Conservation (phyloP, 2,329 filamentous ascomycete species). For the Pestalotiopsis sp. region DNA sequence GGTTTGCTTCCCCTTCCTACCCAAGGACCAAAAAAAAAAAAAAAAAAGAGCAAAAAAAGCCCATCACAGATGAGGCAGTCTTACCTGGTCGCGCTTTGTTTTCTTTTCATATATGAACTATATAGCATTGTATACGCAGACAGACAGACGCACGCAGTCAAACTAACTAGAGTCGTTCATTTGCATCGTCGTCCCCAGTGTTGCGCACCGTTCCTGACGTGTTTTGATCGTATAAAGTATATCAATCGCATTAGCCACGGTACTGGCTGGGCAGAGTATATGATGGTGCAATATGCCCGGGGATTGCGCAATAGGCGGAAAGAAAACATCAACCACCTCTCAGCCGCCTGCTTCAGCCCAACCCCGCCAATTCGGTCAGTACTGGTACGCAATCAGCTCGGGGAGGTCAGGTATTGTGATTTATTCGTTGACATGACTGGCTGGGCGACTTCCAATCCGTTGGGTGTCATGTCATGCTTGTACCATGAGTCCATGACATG, state of each 20-base stretch:
- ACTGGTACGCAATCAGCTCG: no score
- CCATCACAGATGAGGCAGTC: background rate
- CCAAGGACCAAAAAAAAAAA: background rate
- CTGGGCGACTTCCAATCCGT: no score
- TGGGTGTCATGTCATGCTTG: no score
- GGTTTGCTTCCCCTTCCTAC: no score
- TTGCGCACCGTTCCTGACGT: no score
- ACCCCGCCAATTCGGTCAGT: background rate
- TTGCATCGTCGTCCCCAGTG: background rate
- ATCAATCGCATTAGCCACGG: background rate
- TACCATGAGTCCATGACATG: no score
- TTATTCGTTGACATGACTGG: no score
- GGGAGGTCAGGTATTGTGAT: no score
- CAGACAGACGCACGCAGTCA: no score
- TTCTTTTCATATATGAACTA: background rate
- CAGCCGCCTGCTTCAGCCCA: background rate
- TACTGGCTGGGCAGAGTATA: background rate
- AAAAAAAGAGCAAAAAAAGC: background rate
- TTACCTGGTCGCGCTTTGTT: no score
- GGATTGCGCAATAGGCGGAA: background rate
- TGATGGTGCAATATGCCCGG: background rate
- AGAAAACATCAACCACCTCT: background rate
- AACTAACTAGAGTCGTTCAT: background rate
- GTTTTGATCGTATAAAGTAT: no score
- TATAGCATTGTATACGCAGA: background rate